Conservation (phyloP, 108 stramenopile genomes). For the Parmales sp. region DNA sequence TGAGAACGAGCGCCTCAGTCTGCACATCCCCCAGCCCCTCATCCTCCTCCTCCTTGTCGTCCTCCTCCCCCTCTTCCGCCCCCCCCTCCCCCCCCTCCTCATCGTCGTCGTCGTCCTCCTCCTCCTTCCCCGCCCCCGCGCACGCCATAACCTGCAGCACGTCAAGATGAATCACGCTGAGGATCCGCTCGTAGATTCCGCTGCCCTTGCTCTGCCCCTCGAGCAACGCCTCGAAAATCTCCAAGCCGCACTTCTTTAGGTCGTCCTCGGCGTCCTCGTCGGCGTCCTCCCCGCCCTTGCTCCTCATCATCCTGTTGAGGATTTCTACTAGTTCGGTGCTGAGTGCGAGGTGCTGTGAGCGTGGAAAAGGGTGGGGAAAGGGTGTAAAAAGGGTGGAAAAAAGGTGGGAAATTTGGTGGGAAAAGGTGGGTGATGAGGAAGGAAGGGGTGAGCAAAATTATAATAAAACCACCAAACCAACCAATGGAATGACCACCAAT, state of each 20-base stretch:
- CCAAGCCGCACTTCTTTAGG: slow-evolving; percentile 20
- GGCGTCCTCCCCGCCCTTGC: slow-evolving; percentile 7
- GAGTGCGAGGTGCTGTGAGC: slow-evolving; percentile 22
- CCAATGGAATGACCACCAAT: slow-evolving; percentile 3
- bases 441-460: too few species aligned
- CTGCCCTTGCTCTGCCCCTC: slow-evolving; percentile 19
- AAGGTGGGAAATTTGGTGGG: not conserved
- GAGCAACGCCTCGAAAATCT: slow-evolving; percentile 24
- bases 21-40: slow-evolving; percentile 22
- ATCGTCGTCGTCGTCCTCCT: not conserved
- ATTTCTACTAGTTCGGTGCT: slow-evolving; percentile 25
- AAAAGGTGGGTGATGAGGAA: too few species aligned
- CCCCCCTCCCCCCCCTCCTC: not conserved
- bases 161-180: slow-evolving; percentile 27
- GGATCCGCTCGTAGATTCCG: slow-evolving; percentile 17
- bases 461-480: too few species aligned
- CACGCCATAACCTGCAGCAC: slow-evolving; percentile 14
- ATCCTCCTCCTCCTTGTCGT: slow-evolving; percentile 13
- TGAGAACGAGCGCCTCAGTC: slow-evolving; percentile 20
- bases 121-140: not conserved
- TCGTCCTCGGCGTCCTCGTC: slow-evolving; percentile 15
- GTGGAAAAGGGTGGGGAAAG: too few species aligned
- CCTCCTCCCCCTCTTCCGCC: not conserved
- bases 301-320: slow-evolving; percentile 20
- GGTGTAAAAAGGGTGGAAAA: too few species aligned